These are phyloP conservation scores for Saccharomyces pastorianus DNA, from an alignment of 1,139 yeast species.

Conservation along the genomic window DNA sequence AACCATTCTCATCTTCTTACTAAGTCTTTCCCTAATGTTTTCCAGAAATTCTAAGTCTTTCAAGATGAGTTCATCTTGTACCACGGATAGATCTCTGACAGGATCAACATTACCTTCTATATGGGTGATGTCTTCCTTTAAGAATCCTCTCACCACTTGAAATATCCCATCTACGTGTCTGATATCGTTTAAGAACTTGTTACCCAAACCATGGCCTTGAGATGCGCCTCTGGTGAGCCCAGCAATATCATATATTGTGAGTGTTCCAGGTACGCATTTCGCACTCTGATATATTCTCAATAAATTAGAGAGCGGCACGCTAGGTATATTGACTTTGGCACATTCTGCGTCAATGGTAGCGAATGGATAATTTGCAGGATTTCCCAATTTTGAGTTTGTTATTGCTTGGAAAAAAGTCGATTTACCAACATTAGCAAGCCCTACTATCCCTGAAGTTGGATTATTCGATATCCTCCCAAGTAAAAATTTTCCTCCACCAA, in stretches of 20 bases:
- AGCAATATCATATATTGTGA: slow-evolving; percentile 64
- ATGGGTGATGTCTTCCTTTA: slow-evolving; percentile 62
- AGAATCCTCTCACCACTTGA: slow-evolving; percentile 62
- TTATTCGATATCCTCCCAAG: slow-evolving; percentile 27
- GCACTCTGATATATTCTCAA: slow-evolving; percentile 42
- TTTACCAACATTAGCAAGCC: slow-evolving; percentile 72
- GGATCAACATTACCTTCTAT: slow-evolving; percentile 60
- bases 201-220: slow-evolving; percentile 70
- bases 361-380: slow-evolving; percentile 74
- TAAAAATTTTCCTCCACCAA: slow-evolving; percentile 8
- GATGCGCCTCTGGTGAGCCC: slow-evolving; percentile 69
- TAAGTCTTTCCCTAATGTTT: slow-evolving; percentile 41
- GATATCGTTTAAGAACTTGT: slow-evolving; percentile 63
- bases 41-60: slow-evolving; percentile 66
- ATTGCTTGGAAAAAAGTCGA: slow-evolving; percentile 62
- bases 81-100: slow-evolving; percentile 56
- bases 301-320: slow-evolving; percentile 41
- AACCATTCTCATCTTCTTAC: slow-evolving; percentile 39
- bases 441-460: slow-evolving; percentile 47
- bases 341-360: slow-evolving; percentile 74
- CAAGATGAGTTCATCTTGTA: slow-evolving; percentile 62
- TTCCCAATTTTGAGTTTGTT: slow-evolving; percentile 61
- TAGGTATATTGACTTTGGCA: slow-evolving; percentile 51
- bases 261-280: slow-evolving; percentile 46
- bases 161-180: slow-evolving; percentile 67